A percentile compares a stretch with the other conserved stretches of the same genome.
Conservation (phyloP, 2,329 filamentous ascomycete species). For the Nothopassalora personata region DNA sequence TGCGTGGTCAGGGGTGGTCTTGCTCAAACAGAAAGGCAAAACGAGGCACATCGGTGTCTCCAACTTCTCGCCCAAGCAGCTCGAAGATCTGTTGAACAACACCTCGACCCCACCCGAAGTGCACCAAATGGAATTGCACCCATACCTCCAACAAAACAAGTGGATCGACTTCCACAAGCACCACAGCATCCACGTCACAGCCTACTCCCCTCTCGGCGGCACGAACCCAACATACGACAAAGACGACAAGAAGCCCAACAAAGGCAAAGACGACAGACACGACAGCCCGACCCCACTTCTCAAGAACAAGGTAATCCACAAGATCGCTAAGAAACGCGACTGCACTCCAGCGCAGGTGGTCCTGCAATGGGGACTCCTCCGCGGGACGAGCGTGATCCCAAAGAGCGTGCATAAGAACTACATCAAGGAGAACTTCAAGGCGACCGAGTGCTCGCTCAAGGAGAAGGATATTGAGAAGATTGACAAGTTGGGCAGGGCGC, state of each 20-base stretch:
- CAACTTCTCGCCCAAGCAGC: slow-evolving; percentile 29
- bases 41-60: slow-evolving; percentile 28
- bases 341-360: slow-evolving; percentile 53
- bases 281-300: slow-evolving; percentile 28
- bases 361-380: slow-evolving; percentile 51
- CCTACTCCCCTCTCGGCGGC: slow-evolving; percentile 29
- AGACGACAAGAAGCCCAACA: slow-evolving; percentile 1
- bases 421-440: slow-evolving; percentile 30
- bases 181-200: slow-evolving; percentile 25
- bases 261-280: not conserved
- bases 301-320: slow-evolving; percentile 57
- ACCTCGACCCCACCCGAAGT: slow-evolving; percentile 21
- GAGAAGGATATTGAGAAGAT: slow-evolving; percentile 36
- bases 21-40: slow-evolving; percentile 25
- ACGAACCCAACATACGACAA: slow-evolving; percentile 40
- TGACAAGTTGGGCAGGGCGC: slow-evolving; percentile 29
- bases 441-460: slow-evolving; percentile 33
- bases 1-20: slow-evolving; percentile 29
- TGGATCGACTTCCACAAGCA: slow-evolving; percentile 22
- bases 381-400: slow-evolving; percentile 51
- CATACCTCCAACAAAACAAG: slow-evolving; percentile 26
- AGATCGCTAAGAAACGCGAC: slow-evolving; percentile 59
- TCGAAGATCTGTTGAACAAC: slow-evolving; percentile 25
- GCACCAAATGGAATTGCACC: slow-evolving; percentile 31
- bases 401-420: slow-evolving; percentile 40